Percentiles rank a stretch among this genome's conserved stretches.
phyloP scores from a whole-genome alignment of 1,139 yeast species.

The Hyphopichia khmerensis region DNA sequence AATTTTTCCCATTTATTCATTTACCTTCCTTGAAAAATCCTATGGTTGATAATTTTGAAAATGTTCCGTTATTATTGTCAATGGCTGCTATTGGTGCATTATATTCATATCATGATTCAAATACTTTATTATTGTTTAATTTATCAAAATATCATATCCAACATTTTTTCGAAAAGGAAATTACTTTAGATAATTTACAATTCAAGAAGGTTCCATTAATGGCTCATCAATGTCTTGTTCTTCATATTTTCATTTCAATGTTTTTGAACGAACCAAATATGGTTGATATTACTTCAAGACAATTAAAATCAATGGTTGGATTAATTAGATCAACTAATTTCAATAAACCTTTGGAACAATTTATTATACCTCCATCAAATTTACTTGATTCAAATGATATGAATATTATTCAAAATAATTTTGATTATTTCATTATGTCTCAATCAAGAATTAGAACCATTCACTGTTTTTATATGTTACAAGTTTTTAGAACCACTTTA shows the following conservation, averaged over 20 bases:
- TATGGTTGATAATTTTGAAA: constrained; percentile 53
- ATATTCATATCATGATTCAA: constrained; percentile 76
- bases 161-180: constrained; percentile 63
- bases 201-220: constrained; percentile 75
- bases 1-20: constrained; percentile 82
- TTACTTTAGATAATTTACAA: constrained; percentile 44
- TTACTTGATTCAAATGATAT: constrained; percentile 18
- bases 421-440: constrained; percentile 73
- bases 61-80: constrained; percentile 73
- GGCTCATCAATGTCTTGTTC: constrained; percentile 82
- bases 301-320: constrained; percentile 75
- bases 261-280: constrained; percentile 76
- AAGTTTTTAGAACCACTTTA: constrained; percentile 67
- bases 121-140: constrained; percentile 75
- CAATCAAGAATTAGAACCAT: constrained; percentile 87
- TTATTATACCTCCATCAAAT: constrained; percentile 57
- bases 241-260: constrained; percentile 79
- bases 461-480: constrained; percentile 72
- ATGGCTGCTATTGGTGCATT: constrained; percentile 91
- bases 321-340: constrained; percentile 75
- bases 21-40: constrained; percentile 62
- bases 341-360: constrained; percentile 66
- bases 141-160: constrained; percentile 78
- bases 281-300: constrained; percentile 72
- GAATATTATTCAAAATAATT: constrained; percentile 40